Conservation (phyloP, 164 flowering plant genomes). For the Magnolia kwangsiensis region DNA sequence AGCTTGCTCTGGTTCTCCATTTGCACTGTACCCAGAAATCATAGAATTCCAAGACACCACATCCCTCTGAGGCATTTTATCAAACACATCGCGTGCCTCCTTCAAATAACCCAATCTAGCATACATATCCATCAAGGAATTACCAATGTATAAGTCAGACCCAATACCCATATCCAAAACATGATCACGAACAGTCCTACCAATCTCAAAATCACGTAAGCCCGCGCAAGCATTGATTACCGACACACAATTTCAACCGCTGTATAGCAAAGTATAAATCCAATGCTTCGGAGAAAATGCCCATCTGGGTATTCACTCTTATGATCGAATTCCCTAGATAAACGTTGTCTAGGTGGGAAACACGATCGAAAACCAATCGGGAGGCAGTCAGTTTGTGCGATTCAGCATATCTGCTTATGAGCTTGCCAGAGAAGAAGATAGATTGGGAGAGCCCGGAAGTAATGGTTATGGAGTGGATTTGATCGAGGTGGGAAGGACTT, state of each 20-base stretch:
- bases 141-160: constrained; percentile 47
- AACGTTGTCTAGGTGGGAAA: constrained; percentile 25
- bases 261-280: constrained; percentile 31
- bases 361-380: constrained; percentile 29
- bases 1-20: constrained; percentile 30
- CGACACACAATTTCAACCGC: constrained; percentile 19
- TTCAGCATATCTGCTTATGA: constrained; percentile 44
- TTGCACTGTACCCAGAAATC: constrained; percentile 38
- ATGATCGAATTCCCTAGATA: constrained; percentile 54
- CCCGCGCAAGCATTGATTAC: constrained; percentile 50
- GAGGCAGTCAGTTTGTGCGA: constrained; percentile 30
- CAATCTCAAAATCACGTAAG: constrained; percentile 32
- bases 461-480: constrained; percentile 36
- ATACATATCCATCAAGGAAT: constrained; percentile 51
- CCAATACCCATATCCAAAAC: constrained; percentile 39
- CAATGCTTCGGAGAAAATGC: constrained; percentile 32
- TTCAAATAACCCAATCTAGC: constrained; percentile 23
- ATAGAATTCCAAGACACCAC: constrained; percentile 45
- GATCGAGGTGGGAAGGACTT: constrained; percentile 18
- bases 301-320: constrained; percentile 47
- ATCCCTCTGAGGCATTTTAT: constrained; percentile 40
- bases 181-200: constrained; percentile 30
- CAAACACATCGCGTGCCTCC: constrained; percentile 41
- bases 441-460: constrained; percentile 34
- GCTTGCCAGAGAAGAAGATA: constrained; percentile 40